phyloP scores from a whole-genome alignment of 495 filamentous ascomycete genomes.

The Monascus purpureus region DNA sequence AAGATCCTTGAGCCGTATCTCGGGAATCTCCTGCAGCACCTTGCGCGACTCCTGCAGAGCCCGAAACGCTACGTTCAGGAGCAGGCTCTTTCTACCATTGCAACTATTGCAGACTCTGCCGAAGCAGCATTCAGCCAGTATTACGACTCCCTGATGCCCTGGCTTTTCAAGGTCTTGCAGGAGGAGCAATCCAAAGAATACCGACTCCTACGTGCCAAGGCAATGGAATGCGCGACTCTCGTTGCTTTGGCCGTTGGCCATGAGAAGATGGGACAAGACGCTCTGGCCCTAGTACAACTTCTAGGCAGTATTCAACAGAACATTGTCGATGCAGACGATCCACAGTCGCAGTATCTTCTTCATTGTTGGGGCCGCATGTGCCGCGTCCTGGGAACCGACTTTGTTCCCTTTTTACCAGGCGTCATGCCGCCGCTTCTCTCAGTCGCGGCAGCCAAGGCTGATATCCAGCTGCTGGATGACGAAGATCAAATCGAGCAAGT shows the following conservation, averaged over 20 bases:
- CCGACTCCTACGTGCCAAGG: slow-evolving; percentile 82
- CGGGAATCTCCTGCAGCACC: slow-evolving; percentile 65
- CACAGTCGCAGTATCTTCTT: slow-evolving; percentile 90
- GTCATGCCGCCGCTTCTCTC: slow-evolving; percentile 93
- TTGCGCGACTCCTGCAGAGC: slow-evolving; percentile 74
- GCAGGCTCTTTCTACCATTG: slow-evolving; percentile 94
- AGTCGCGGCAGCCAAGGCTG: slow-evolving; percentile 87
- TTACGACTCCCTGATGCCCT: slow-evolving; percentile 88
- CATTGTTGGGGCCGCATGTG: slow-evolving; percentile 99
- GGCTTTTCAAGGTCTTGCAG: slow-evolving; percentile 77
- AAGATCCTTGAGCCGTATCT: slow-evolving; percentile 86
- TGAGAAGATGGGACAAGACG: slow-evolving; percentile 78
- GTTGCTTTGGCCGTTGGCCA: slow-evolving; percentile 94
- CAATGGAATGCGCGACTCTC: slow-evolving; percentile 97
- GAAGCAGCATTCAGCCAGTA: slow-evolving; percentile 93
- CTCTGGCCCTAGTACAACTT: slow-evolving; percentile 69
- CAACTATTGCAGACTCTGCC: slow-evolving; percentile 95
- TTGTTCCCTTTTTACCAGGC: slow-evolving; percentile 77
- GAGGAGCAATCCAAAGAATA: slow-evolving; percentile 87
- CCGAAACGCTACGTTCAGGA: slow-evolving; percentile 95
- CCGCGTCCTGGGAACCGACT: slow-evolving; percentile 77
- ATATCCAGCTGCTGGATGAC: slow-evolving; percentile 92
- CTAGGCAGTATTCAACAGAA: slow-evolving; percentile 76
- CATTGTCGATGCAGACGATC: slow-evolving; percentile 86
- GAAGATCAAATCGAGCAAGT: slow-evolving; percentile 88